Conservation (phyloP, 1,284 basidiomycete genomes). For the Ustilago sp. region DNA sequence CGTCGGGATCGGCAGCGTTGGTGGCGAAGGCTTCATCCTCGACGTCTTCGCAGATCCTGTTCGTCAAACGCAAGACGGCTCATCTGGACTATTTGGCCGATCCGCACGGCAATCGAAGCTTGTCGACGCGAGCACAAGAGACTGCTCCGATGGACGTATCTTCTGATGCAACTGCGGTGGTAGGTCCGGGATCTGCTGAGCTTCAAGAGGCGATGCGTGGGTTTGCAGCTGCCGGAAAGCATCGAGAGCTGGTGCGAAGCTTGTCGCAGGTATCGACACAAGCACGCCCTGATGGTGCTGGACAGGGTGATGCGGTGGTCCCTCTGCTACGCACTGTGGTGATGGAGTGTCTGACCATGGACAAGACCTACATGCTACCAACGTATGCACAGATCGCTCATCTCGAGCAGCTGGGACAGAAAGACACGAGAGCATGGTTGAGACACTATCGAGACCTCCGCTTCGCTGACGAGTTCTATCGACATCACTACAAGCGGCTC, state of each 20-base stretch:
- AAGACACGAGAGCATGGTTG: conserved; percentile 5
- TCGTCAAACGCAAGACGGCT: conserved; percentile 88
- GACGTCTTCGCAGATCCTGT: conserved; percentile 43
- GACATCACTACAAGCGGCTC: conserved; percentile 10
- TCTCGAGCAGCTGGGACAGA: conserved; percentile 1
- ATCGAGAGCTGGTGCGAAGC: conserved; percentile 54
- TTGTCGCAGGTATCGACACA: conserved; percentile 32
- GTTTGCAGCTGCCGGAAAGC: conserved; percentile 79
- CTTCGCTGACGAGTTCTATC: conserved; percentile 39
- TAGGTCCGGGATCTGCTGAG: conserved; percentile 72
- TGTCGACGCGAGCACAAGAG: conserved; percentile 69
- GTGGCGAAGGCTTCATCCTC: conserved; percentile 1
- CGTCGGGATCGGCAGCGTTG: conserved; percentile 3
- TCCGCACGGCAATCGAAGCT: conserved; percentile 87
- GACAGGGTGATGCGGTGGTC: conserved; percentile 66
- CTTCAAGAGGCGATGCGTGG: conserved; percentile 84
- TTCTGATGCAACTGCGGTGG: conserved; percentile 10
- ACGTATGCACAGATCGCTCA: conserved; percentile 22
- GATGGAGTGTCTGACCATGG: conserved; percentile 86
- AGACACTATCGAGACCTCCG: conserved; percentile 24
- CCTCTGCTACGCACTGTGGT: conserved; percentile 81
- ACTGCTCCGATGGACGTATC: conserved; percentile 23
- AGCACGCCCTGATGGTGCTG: background rate
- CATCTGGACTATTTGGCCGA: conserved; percentile 93
- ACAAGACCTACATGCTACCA: conserved; percentile 73